Evolutionary conservation across 805 yeast species (phyloP).

Genomic region (Priceomyces medius): DNA sequence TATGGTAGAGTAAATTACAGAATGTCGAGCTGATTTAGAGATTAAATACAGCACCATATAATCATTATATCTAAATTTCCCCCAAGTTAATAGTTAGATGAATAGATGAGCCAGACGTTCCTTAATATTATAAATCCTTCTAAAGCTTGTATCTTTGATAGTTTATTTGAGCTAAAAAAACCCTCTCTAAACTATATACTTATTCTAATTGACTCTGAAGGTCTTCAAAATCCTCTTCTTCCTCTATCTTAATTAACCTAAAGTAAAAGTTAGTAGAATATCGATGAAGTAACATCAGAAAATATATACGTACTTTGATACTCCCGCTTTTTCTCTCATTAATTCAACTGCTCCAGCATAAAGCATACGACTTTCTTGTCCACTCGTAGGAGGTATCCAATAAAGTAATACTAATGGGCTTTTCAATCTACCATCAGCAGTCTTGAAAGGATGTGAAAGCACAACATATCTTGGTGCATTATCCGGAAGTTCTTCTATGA

Average conservation of each 20-base stretch:
- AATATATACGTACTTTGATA: constrained; percentile 46
- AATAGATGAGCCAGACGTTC: too few relatives aligned
- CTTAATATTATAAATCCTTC: too few relatives aligned
- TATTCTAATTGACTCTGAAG: constrained; percentile 36
- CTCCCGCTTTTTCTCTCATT: constrained; percentile 76
- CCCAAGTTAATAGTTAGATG: too few relatives aligned
- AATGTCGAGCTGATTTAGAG: neutral
- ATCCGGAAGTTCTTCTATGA: constrained; percentile 77
- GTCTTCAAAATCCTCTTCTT: constrained; percentile 69
- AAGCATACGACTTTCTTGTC: constrained; percentile 78
- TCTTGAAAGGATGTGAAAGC: constrained; percentile 70
- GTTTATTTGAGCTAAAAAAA: neutral
- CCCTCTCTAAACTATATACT: too few relatives aligned
- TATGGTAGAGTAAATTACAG: neutral
- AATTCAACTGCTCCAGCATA: constrained; percentile 89
- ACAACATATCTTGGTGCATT: constrained; percentile 75
- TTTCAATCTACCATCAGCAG: constrained; percentile 68
- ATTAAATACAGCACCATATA: neutral
- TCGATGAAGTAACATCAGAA: neutral
- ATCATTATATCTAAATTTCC: too few relatives aligned
- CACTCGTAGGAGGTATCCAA: constrained; percentile 86
- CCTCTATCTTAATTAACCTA: constrained; percentile 59
- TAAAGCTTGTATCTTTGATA: too few relatives aligned
- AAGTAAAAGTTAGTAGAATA: constrained; percentile 17
- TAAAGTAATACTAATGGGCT: constrained; percentile 79